These are phyloP conservation scores for Raphidocelis subcapitata DNA, from an alignment of 139 green algal genomes.

Conservation along the genomic window DNA sequence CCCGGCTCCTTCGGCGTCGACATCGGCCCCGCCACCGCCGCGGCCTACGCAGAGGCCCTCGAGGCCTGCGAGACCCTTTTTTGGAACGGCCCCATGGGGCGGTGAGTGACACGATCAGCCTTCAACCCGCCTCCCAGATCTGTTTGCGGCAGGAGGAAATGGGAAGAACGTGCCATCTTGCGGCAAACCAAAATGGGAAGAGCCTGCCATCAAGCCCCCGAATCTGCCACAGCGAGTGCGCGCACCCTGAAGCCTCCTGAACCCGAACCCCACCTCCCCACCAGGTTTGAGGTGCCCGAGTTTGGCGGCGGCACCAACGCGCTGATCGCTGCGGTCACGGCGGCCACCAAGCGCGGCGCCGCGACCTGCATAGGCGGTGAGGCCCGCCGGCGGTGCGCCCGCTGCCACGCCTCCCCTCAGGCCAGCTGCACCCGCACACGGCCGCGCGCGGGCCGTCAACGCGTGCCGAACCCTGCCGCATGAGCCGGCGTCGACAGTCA, in stretches of 20 bases:
- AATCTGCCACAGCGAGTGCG: too few relatives aligned
- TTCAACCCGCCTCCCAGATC: neutral
- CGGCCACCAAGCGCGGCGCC: constrained; percentile 22
- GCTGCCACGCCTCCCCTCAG: neutral
- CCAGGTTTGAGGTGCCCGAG: constrained; percentile 34
- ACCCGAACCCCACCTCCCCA: neutral
- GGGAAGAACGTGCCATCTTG: too few relatives aligned
- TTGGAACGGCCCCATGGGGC: constrained; percentile 64
- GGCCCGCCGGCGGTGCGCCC: too few relatives aligned
- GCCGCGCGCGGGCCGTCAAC: too few relatives aligned
- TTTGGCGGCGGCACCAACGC: constrained; percentile 39
- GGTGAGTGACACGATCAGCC: constrained; percentile 13
- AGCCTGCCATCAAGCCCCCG: too few relatives aligned
- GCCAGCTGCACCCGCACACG: too few relatives aligned
- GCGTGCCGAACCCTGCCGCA: too few relatives aligned
- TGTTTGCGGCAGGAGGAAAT: neutral
- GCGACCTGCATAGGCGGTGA: constrained; percentile 50
- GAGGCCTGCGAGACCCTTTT: constrained; percentile 46
- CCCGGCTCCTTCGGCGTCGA: constrained; percentile 46
- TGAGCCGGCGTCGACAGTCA: too few relatives aligned
- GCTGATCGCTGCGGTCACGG: constrained; percentile 35
- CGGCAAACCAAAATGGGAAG: too few relatives aligned
- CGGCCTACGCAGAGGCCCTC: constrained; percentile 29
- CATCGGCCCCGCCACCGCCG: constrained; percentile 39
- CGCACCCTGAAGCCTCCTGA: too few relatives aligned